Evolutionary conservation across 2,329 filamentous ascomycete species (phyloP), one percentile per base, ranked within the genome.

Genomic region (Pseudopithomyces maydicus): DNA sequence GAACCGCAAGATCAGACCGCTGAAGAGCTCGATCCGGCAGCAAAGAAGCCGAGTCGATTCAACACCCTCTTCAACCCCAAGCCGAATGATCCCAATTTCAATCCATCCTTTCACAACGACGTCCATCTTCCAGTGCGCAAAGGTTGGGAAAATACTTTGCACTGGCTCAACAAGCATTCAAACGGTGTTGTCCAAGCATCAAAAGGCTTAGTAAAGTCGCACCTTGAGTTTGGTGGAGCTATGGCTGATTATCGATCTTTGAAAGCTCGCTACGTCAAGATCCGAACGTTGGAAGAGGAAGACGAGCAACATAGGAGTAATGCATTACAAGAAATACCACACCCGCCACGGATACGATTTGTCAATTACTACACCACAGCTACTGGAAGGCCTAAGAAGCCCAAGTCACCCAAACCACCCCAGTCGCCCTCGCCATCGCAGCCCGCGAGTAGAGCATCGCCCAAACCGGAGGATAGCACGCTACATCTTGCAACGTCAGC

Each of bases 341-440:
- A 59, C 61, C 78, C 78, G 1, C 78, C 80, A 2, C 81, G 88
- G 51, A 85, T 95, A 11, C 84, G 92, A 15, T 97, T 97, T 67
- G 82, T 91, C 55, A 97, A 97, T 71, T 97, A 96, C 73, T 97
- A 94, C 71, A 96, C 92, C 1, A 84, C 90, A n/a, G 92, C 90
- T 63, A 89, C 89, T 10, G 92, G 92, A 3, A 82, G 86, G 56
- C 82, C 83, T 2, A 92, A 80, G 66, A 78, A 76, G 61, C 72
- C 74, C 6, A 78, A 78, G 56, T 71, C 90, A 64, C 75, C 77
- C 22, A 69, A 68, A 14, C 55, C 57, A 19, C 58, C 63, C 15
- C 23, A 44, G 17, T 68, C 66, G 3, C 63, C 69, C 10, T 68
- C 67, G 5, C 60, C 65, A 2, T 65, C 66, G 1, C 58, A 56